Base-by-base conservation (phyloP, 164 flowering plant genomes). In the Cinnamomum chago region DNA sequence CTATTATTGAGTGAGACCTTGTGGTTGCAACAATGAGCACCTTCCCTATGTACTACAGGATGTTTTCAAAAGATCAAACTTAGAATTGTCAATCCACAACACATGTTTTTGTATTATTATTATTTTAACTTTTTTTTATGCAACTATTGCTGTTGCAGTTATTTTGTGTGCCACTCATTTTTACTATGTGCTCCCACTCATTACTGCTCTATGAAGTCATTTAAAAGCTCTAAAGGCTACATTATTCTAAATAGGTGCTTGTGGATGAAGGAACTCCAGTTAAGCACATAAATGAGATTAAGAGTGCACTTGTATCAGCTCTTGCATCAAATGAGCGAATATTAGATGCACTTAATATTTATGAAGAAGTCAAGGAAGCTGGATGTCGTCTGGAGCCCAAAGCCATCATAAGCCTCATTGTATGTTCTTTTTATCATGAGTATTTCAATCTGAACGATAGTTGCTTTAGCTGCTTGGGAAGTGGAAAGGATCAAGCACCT, bases 321-420 rank as follows among this genome's bases (percentile, higher is more conserved):
- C 91, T 95, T 73, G 93, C 98, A 50, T 75, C 81, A 72, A 55
- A 81, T 81, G 95, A 93, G 69, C 83, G 85, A 71, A 72, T 88
- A 33, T 66, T 84, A 67, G 94, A 87, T 81, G 97, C 98, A 17
- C 79, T 95, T n/a, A 25, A 74, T 30, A 9, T 93, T n/a, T 89
- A 89, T 77, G 83, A 90, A 65, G 94, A 88, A 81, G 79, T 90
- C 50, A 90, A 85, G 78, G 71, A 84, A 81, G 79, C 83, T 67
- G 85, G 87, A 58, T 79, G 76, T 60, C 40, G 27, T 65, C 58
- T 88, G 67, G 94, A 91, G 73, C 90, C 93, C 24, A 95, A 88
- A 85, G 88, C 97, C 50, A 72, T 84, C 62, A 73, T 87, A 68
- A 62, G 76, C 78, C 88, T 95, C 28, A 88, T 93, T 71, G 98